Evolutionary conservation across 306 rosid genomes (phyloP), one percentile per base, ranked within the genome.

Genomic region (Biancaea sappan): DNA sequence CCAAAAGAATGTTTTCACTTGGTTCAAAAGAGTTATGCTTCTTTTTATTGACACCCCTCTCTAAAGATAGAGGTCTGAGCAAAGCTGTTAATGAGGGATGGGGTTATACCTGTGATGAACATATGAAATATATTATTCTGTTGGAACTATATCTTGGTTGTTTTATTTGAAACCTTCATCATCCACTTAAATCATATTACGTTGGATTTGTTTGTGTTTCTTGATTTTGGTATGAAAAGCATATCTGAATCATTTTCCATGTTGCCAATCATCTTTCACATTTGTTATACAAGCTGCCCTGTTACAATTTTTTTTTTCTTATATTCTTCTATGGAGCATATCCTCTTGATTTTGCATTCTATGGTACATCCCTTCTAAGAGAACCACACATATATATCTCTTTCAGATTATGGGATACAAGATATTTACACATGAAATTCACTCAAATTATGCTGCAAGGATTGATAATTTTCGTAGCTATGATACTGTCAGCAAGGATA

Each of bases 391-490:
- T 69, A 19, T 72, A 51, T 63, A 5, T 81, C 69, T 37, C 71
- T 69, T 82, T 86, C 96, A 94, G 99, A 88, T 94, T 71, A 94
- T 92, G 97, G 96, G 97, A 60, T 94, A 90, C 93, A 92, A 94
- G 85, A 90, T 94, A 75, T 94, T 85, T 75, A 90, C 90, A 53
- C 91, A 95, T 72, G 99, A 95, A 87, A 92, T 92, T 80, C 88
- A 81, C 88, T 88, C 97, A 46, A 86, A 88, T 79, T 95, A 92
- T 85, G 99, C 98, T 48, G 97, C 98, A 73, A 90, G 98, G 86
- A 83, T 95, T 52, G 99, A 95, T 67, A 95, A 95, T 87, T 92
- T 92, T 82, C 85, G 97, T 82, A 92, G 99, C 82, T 95, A 95
- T 78, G 98, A 82, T 83, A 85, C 98, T 29, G 84, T 95, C 64